Percentiles rank a stretch among this genome's conserved stretches.
Conservation (phyloP, 352 stramenopile genomes). For the Pythium brachiatum region DNA sequence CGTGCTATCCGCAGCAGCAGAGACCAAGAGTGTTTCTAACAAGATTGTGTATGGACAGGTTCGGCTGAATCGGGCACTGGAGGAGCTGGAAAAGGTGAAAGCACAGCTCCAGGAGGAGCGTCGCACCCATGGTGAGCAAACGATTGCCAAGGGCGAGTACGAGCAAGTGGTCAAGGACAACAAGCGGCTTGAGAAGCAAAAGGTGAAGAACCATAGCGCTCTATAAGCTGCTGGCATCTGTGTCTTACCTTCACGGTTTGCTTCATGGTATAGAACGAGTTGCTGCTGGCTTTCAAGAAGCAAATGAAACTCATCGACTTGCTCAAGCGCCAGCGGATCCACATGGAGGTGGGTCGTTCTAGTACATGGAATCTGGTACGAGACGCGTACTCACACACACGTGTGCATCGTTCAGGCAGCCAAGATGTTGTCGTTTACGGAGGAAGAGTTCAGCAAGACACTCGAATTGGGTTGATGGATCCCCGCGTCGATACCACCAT, state of each 20-base stretch:
- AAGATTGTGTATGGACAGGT: slow-evolving; percentile 29
- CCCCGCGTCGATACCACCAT: not conserved
- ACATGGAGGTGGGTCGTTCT: slow-evolving; percentile 61
- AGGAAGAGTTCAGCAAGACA: slow-evolving; percentile 81
- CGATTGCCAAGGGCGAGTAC: slow-evolving; percentile 49
- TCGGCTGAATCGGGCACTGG: slow-evolving; percentile 68
- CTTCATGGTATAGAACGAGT: slow-evolving; percentile 39
- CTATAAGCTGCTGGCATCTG: too few relatives aligned
- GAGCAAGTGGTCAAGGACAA: slow-evolving; percentile 64
- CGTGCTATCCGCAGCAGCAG: not conserved
- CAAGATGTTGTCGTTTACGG: slow-evolving; percentile 85
- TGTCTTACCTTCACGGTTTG: not conserved
- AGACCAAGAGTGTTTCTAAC: not conserved
- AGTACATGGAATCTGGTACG: not conserved
- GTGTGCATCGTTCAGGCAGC: slow-evolving; percentile 63
- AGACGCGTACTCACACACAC: not conserved
- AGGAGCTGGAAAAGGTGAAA: slow-evolving; percentile 77
- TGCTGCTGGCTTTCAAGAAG: slow-evolving; percentile 80
- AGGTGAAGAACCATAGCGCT: slow-evolving; percentile 36
- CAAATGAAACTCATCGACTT: slow-evolving; percentile 88
- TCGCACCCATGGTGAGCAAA: slow-evolving; percentile 41
- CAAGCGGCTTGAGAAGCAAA: slow-evolving; percentile 82
- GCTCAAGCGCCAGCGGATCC: slow-evolving; percentile 80
- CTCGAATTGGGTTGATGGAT: slow-evolving; percentile 49
- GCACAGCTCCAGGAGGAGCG: slow-evolving; percentile 59